Base-by-base conservation (phyloP, 805 yeast genomes). In the Metschnikowia colocasiae region DNA sequence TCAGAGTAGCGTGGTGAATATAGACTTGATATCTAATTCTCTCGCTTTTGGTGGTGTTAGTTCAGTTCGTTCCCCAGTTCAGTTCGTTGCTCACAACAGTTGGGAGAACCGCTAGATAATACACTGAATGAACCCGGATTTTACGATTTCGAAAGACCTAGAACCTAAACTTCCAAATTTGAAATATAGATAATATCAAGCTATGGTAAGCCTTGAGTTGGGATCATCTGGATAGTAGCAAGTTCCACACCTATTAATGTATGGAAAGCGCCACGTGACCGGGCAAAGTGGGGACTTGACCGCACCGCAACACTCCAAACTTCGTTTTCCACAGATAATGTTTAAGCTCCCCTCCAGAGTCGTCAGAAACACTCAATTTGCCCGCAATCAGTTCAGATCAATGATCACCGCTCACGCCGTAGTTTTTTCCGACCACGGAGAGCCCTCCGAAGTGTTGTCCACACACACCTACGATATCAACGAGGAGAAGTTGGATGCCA, bases 381-480 rank as follows among this genome's bases (percentile, higher is more conserved):
- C 55, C 10, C 20, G 34, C 23, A 55, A 62, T 12, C 37, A 40
- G 16, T 16, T 40, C 7, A 31, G 43, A 32, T 31, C 43, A 33
- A 71, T 72, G 76, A 63, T 73, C 44, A 71, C 82, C 16, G 77
- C 89, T 0, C 79, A 78, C 55, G 86, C 94, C 7, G 80, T 86
- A 32, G 76, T 85, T 19, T 87, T 83, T 61, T 67, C 82, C 6
- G 65, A 73, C 13, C 83, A 87, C 59, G 95, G 96, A 16, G 82
- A 78, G 34, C 88, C 88, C 1, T 54, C 64, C 19, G 81, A 80
- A 30, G 81, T 75, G 2, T 67, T 83, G 45, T 68, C 68, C 42
- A 71, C 81, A 15, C 84, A 80, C 56, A 61, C 73, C 2, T 79
- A 77, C 58, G 67, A 74, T 31, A 68, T 83, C 42, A 78, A 75